These are phyloP conservation scores for Poterioochromonas sp. DNA, from an alignment of 352 stramenopile species.

Conservation along the genomic window DNA sequence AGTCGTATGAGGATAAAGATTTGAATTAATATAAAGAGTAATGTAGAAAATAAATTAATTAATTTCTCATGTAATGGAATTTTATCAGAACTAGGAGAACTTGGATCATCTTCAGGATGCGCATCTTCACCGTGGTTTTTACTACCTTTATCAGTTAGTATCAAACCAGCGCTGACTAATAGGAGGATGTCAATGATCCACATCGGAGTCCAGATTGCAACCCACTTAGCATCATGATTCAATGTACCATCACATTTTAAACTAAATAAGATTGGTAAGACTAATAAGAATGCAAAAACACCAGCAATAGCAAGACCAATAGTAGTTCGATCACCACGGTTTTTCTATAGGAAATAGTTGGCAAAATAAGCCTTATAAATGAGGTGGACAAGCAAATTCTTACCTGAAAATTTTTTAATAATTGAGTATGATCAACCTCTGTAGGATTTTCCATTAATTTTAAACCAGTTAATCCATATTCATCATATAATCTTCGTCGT, in stretches of 20 bases:
- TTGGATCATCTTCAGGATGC: neutral
- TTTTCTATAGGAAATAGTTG: neutral
- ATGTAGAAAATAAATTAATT: neutral
- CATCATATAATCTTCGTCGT: neutral
- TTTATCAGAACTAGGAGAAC: neutral
- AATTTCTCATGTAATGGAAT: neutral
- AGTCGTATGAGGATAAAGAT: constrained; percentile 15
- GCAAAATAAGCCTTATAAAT: neutral
- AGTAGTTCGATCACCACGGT: neutral
- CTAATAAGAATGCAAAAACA: neutral
- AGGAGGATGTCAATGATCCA: constrained; percentile 8
- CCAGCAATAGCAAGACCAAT: neutral
- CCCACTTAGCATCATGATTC: neutral
- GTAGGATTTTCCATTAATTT: constrained; percentile 1
- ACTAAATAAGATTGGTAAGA: constrained; percentile 21
- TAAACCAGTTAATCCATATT: neutral
- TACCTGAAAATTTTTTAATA: constrained; percentile 23
- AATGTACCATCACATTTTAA: constrained; percentile 21
- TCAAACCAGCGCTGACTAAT: neutral
- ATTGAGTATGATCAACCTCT: neutral
- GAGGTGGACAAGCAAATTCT: neutral
- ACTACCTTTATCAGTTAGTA: neutral
- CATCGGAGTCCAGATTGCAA: constrained; percentile 29
- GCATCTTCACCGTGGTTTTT: neutral
- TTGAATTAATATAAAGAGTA: neutral